phyloP scores from a whole-genome alignment of 2,329 filamentous ascomycete genomes.

The Sordariomycetes sp. region DNA sequence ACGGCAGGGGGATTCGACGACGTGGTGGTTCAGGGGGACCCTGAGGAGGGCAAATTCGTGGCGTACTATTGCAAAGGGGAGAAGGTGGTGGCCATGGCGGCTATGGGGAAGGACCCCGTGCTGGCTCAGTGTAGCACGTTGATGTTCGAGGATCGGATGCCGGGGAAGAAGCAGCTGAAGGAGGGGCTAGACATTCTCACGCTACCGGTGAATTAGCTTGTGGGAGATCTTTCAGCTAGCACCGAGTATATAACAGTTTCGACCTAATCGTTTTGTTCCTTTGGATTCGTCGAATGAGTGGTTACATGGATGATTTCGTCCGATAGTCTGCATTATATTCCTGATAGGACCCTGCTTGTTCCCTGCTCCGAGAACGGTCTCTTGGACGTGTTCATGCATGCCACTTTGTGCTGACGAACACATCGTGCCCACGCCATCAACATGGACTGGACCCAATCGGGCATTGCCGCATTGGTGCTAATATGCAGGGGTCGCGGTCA shows the following conservation, averaged over 20 bases:
- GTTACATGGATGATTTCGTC: too few relatives aligned
- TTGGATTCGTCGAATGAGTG: too few relatives aligned
- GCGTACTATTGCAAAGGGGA: conserved; percentile 85
- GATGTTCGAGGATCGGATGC: conserved; percentile 75
- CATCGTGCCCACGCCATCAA: too few relatives aligned
- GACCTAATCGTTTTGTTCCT: neutral
- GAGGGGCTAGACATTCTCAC: conserved; percentile 41
- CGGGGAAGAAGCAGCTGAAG: conserved; percentile 62
- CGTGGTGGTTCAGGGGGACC: conserved; percentile 64
- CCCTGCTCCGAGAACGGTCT: too few relatives aligned
- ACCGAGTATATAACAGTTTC: neutral
- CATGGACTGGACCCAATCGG: too few relatives aligned
- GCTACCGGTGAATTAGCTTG: neutral
- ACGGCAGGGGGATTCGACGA: conserved; percentile 74
- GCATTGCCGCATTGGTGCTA: too few relatives aligned
- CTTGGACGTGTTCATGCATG: too few relatives aligned
- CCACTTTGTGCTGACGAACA: too few relatives aligned
- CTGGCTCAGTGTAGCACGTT: conserved; percentile 74
- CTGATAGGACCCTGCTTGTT: too few relatives aligned
- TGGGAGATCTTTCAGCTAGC: neutral
- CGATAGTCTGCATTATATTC: too few relatives aligned
- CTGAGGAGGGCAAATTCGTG: conserved; percentile 67
- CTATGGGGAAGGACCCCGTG: conserved; percentile 79
- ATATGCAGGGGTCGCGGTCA: too few relatives aligned
- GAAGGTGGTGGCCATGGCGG: conserved; percentile 77